Conservation (phyloP, 495 filamentous ascomycete species). For the Margaritispora aquatica region DNA sequence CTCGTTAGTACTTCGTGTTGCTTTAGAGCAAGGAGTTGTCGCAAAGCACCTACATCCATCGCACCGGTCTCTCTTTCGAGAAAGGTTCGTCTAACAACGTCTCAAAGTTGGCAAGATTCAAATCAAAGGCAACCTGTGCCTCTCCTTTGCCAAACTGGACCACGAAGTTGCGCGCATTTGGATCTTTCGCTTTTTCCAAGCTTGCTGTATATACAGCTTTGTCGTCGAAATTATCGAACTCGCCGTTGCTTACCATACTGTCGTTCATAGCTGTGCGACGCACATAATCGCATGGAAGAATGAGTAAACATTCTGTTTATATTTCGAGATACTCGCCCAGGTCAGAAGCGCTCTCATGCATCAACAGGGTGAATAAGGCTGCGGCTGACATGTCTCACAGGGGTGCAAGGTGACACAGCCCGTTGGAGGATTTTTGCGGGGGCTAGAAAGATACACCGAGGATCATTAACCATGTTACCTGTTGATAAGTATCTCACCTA, state of each 20-base stretch:
- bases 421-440: not conserved
- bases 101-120: constrained; percentile 39
- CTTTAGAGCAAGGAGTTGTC: not conserved
- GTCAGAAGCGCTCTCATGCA: not conserved
- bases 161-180: constrained; percentile 54
- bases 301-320: not conserved
- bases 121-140: constrained; percentile 56
- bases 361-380: constrained; percentile 1
- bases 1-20: not conserved
- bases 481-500: not conserved
- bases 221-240: constrained; percentile 53
- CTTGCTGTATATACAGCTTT: constrained; percentile 36
- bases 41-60: constrained; percentile 60
- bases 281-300: not conserved
- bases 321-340: not conserved
- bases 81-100: constrained; percentile 26
- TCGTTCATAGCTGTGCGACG: not conserved
- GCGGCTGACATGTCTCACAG: constrained; percentile 4
- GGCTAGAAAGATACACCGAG: not conserved
- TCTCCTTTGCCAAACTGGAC: constrained; percentile 63
- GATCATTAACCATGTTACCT: not conserved
- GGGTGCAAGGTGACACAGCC: not conserved
- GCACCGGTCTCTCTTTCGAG: constrained; percentile 26
- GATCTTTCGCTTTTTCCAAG: constrained; percentile 30
- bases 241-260: constrained; percentile 12